A percentile compares a stretch with the other conserved stretches of the same genome.
These are phyloP conservation scores for Colletotrichum filicis DNA, from an alignment of 2,329 filamentous ascomycete species.

Conservation along the genomic window DNA sequence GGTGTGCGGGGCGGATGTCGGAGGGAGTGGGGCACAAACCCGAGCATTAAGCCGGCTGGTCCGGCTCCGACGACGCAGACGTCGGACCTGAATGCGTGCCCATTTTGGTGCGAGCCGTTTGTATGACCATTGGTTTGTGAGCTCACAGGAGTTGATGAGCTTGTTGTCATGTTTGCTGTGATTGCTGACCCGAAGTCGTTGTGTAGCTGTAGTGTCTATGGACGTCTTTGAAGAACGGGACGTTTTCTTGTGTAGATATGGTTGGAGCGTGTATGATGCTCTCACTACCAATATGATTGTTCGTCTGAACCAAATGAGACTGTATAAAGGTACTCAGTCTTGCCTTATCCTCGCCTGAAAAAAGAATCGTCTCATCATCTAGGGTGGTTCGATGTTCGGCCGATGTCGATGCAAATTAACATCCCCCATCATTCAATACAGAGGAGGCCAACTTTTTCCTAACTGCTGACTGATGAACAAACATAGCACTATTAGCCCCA, in stretches of 20 bases:
- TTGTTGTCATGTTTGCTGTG: slow-evolving; percentile 12
- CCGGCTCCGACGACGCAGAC: slow-evolving; percentile 28
- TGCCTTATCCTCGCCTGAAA: background rate
- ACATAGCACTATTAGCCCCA: background rate
- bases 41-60: slow-evolving; percentile 30
- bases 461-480: background rate
- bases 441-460: background rate
- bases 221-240: background rate
- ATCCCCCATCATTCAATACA: background rate
- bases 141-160: background rate
- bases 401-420: background rate
- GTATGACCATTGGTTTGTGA: background rate
- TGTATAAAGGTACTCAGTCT: background rate
- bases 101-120: background rate
- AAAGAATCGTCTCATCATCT: background rate
- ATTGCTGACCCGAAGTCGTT: background rate
- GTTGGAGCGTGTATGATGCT: too few relatives aligned
- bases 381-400: slow-evolving; percentile 15
- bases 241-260: background rate
- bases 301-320: background rate
- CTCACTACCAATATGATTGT: too few relatives aligned
- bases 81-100: background rate
- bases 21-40: slow-evolving; percentile 15
- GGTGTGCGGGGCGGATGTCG: background rate
- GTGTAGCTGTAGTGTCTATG: background rate